A percentile compares a stretch with the other conserved stretches of the same genome.
Evolutionary conservation across 768 basidiomycete species (phyloP).

Genomic region (Leccinum ochraceum): DNA sequence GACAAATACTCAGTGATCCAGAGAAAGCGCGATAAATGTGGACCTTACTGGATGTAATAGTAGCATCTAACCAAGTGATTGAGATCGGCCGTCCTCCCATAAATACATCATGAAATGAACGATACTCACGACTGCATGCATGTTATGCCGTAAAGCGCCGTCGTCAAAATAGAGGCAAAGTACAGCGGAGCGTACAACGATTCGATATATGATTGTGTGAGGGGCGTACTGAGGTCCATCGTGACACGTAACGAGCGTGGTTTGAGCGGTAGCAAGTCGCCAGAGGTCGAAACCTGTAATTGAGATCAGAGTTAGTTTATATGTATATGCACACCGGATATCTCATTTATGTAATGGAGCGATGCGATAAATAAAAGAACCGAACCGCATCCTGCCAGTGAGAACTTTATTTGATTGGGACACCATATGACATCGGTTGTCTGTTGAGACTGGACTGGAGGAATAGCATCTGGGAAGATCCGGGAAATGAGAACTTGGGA

Average conservation of each 20-base stretch:
- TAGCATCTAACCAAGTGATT: background rate
- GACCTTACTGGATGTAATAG: slow-evolving; percentile 4
- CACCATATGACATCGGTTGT: background rate
- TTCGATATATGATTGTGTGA: background rate
- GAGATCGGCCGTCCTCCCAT: background rate
- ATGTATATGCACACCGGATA: background rate
- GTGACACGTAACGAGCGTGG: background rate
- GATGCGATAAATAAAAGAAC: background rate
- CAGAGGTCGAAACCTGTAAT: background rate
- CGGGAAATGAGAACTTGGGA: too few species aligned
- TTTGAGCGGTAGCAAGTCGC: background rate
- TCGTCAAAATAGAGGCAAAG: background rate
- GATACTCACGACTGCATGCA: background rate
- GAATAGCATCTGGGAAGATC: too few species aligned
- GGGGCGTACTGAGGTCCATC: background rate
- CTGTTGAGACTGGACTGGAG: too few species aligned
- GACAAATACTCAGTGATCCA: accelerated
- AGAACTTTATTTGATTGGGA: background rate
- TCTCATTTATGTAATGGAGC: background rate
- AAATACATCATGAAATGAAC: background rate
- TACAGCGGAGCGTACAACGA: background rate
- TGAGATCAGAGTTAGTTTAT: background rate
- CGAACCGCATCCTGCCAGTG: background rate
- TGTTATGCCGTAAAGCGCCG: background rate
- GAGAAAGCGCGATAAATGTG: background rate